These are phyloP conservation scores for Penicillium sp. DNA, from an alignment of 2,329 filamentous ascomycete species.

Conservation along the genomic window DNA sequence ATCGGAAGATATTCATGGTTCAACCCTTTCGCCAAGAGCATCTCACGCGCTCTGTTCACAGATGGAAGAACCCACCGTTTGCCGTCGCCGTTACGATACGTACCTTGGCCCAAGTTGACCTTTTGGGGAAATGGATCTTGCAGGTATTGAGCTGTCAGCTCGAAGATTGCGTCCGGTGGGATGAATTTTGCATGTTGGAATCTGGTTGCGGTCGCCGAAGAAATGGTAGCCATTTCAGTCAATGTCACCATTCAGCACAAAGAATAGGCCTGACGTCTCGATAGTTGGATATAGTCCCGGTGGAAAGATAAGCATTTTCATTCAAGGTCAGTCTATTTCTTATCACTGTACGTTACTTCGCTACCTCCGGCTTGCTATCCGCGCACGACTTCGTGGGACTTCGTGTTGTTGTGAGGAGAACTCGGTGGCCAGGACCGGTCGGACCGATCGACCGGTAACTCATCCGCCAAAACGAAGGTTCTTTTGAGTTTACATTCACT, in stretches of 20 bases:
- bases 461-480: background rate
- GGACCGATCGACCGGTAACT: background rate
- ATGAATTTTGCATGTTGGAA: background rate
- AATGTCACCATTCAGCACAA: background rate
- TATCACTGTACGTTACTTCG: background rate
- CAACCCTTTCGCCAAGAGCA: conserved; percentile 64
- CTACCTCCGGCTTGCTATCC: too few species aligned
- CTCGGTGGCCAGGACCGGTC: too few species aligned
- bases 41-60: conserved; percentile 24
- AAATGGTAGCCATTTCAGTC: background rate
- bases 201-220: background rate
- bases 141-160: conserved; percentile 22
- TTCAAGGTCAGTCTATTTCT: too few species aligned
- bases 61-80: conserved; percentile 39
- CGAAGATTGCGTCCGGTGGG: conserved; percentile 26
- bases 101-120: conserved; percentile 37
- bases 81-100: conserved; percentile 38
- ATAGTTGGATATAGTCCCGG: background rate
- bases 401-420: too few species aligned
- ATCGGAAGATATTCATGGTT: conserved; percentile 99
- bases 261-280: background rate
- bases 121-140: conserved; percentile 28
- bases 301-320: background rate
- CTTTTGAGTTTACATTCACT: background rate
- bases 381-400: too few species aligned